A percentile compares a stretch with the other conserved stretches of the same genome.
Evolutionary conservation across 2,329 filamentous ascomycete species (phyloP).

Genomic region (Leptosphaerulina australis): DNA sequence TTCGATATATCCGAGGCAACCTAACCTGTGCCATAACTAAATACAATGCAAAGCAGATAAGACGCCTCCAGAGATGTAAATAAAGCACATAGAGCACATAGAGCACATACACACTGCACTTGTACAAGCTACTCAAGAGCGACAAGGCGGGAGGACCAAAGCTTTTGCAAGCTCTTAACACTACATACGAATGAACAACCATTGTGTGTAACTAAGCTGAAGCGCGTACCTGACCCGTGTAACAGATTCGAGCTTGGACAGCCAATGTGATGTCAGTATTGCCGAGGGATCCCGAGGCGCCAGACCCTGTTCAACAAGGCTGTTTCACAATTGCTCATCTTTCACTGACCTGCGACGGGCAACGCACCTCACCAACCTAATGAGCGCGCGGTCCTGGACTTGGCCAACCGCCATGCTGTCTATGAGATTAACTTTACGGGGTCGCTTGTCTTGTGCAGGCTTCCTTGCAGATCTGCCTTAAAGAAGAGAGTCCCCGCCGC

Average conservation of each 20-base stretch:
- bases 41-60: background rate
- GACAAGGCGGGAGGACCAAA: conserved; percentile 7
- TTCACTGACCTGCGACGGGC: conserved; percentile 24
- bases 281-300: conserved; percentile 11
- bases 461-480: conserved; percentile 34
- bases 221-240: conserved; percentile 26
- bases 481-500: conserved; percentile 24
- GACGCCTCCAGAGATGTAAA: background rate
- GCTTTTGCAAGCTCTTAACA: conserved; percentile 12
- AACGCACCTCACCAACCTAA: conserved; percentile 19
- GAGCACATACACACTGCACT: too few relatives aligned
- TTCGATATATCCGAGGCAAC: conserved; percentile 9
- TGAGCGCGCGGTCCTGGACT: conserved; percentile 19
- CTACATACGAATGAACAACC: conserved; percentile 14
- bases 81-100: too few relatives aligned
- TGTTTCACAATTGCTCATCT: conserved; percentile 30
- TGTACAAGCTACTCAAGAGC: conserved; percentile 8
- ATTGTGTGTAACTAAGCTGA: conserved; percentile 27
- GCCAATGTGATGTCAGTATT: conserved; percentile 23
- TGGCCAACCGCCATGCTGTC: conserved; percentile 22
- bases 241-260: conserved; percentile 12
- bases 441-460: conserved; percentile 8
- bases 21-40: conserved; percentile 3
- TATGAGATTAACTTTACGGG: conserved; percentile 6
- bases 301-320: conserved; percentile 16